These are phyloP conservation scores for Leccinum fuscescens DNA, from an alignment of 1,284 basidiomycete genomes.

Conservation along the genomic window DNA sequence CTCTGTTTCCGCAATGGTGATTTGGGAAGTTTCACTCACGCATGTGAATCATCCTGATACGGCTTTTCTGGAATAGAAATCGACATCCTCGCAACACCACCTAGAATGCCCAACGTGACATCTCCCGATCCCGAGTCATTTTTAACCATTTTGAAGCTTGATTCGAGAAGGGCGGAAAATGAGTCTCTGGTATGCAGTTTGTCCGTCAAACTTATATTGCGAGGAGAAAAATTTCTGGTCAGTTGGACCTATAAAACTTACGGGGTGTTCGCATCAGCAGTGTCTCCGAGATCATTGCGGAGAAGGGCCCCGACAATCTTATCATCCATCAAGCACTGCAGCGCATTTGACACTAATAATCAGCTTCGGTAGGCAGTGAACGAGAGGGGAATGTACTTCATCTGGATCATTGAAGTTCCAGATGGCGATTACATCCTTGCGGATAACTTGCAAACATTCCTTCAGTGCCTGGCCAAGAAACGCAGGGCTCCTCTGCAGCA, in stretches of 20 bases:
- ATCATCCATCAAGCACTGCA: not conserved
- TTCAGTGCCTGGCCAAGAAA: not conserved
- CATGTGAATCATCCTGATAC: too few relatives aligned
- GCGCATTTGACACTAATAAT: not conserved
- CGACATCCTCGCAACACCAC: too few relatives aligned
- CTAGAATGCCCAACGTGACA: too few relatives aligned
- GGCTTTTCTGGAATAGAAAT: too few relatives aligned
- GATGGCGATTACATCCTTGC: fast-evolving
- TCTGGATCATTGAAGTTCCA: not conserved
- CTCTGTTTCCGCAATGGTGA: too few relatives aligned
- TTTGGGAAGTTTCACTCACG: too few relatives aligned
- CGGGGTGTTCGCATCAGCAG: too few relatives aligned
- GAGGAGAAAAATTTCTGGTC: too few relatives aligned
- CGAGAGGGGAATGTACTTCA: not conserved
- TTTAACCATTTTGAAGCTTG: not conserved
- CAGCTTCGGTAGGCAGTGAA: not conserved
- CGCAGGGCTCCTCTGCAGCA: fast-evolving
- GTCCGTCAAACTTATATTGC: too few relatives aligned
- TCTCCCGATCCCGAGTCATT: too few relatives aligned
- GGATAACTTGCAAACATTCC: not conserved
- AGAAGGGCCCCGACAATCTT: not conserved
- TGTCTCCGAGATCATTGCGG: not conserved
- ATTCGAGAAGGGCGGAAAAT: not conserved
- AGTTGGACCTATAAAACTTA: too few relatives aligned
- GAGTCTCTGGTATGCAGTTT: not conserved